These are phyloP conservation scores for Mrakia blollopis DNA, from an alignment of 768 basidiomycete species.

Conservation along the genomic window DNA sequence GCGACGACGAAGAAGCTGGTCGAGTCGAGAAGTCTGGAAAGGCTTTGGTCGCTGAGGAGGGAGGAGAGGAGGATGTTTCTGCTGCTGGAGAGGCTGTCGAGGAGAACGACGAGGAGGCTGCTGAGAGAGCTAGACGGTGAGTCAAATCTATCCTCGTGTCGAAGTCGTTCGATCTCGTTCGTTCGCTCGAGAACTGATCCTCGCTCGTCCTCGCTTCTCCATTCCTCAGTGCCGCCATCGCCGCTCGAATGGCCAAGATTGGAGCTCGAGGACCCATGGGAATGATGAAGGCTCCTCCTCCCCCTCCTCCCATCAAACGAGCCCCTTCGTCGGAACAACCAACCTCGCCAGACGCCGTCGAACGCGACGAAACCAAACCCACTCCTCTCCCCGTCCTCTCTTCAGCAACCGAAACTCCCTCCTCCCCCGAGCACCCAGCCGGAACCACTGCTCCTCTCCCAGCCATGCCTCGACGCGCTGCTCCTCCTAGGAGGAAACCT, in stretches of 20 bases:
- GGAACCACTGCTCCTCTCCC: conserved; percentile 30
- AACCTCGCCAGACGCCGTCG: neutral
- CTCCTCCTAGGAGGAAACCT: conserved; percentile 33
- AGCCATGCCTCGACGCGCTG: conserved; percentile 36
- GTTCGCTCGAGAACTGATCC: neutral
- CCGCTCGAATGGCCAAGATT: conserved; percentile 86
- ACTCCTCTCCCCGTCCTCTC: conserved; percentile 1
- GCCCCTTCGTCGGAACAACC: conserved; percentile 21
- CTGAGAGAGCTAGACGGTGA: conserved; percentile 31
- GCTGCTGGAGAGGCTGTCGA: conserved; percentile 36
- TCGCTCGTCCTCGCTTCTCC: neutral
- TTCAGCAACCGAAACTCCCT: neutral
- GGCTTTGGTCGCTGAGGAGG: conserved; percentile 38
- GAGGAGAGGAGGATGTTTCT: conserved; percentile 20
- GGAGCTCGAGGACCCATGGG: conserved; percentile 57
- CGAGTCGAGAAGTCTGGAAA: conserved; percentile 32
- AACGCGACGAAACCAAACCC: neutral
- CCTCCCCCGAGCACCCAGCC: neutral
- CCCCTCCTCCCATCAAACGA: conserved; percentile 46
- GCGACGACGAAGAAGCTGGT: conserved; percentile 43
- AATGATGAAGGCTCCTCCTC: conserved; percentile 59
- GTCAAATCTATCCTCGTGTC: neutral
- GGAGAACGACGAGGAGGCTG: conserved; percentile 37
- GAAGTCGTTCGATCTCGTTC: neutral
- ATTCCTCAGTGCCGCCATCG: conserved; percentile 64